A percentile compares a stretch with the other conserved stretches of the same genome.
Conservation (phyloP, 225 moss, liverwort and hornwort genomes). For the Takakia lepidozioides region DNA sequence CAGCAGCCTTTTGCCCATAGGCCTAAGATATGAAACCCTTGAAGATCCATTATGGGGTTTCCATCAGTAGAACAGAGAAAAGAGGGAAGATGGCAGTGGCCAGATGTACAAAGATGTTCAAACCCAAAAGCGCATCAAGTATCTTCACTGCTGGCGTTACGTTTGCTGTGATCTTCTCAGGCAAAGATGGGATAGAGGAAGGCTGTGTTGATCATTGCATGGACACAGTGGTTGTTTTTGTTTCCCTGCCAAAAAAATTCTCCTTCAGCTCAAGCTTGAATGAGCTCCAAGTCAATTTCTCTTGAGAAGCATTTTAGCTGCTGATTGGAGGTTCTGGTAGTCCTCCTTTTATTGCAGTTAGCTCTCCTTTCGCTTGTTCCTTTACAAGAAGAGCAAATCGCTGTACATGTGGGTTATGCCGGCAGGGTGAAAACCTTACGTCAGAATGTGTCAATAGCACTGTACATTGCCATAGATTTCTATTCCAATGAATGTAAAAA, state of each 20-base stretch:
- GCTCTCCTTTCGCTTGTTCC: neutral
- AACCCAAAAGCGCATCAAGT: too few species aligned
- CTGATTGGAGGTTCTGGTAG: too few species aligned
- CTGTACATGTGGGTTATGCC: slow-evolving; percentile 22
- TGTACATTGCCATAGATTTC: too few species aligned
- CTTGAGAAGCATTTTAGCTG: too few species aligned
- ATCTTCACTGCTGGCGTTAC: neutral
- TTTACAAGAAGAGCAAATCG: slow-evolving; percentile 6
- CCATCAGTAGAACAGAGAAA: neutral
- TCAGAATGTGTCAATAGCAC: slow-evolving; percentile 37
- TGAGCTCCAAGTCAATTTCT: neutral
- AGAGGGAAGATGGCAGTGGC: neutral
- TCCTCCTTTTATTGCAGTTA: too few species aligned
- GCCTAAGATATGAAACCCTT: slow-evolving; percentile 7
- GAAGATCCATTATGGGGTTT: slow-evolving; percentile 1
- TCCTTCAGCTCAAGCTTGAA: neutral
- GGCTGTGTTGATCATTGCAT: neutral
- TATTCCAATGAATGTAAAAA: too few species aligned
- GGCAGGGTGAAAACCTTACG: slow-evolving; percentile 9
- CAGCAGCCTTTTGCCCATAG: slow-evolving; percentile 10
- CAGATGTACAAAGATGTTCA: too few species aligned
- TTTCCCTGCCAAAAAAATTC: neutral
- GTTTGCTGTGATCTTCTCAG: neutral
- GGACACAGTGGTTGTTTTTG: slow-evolving; percentile 1
- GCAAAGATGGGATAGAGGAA: slow-evolving; percentile 2